These are phyloP conservation scores for Stylosanthes scabra DNA, from an alignment of 331 rosid genomes.

Conservation along the genomic window DNA sequence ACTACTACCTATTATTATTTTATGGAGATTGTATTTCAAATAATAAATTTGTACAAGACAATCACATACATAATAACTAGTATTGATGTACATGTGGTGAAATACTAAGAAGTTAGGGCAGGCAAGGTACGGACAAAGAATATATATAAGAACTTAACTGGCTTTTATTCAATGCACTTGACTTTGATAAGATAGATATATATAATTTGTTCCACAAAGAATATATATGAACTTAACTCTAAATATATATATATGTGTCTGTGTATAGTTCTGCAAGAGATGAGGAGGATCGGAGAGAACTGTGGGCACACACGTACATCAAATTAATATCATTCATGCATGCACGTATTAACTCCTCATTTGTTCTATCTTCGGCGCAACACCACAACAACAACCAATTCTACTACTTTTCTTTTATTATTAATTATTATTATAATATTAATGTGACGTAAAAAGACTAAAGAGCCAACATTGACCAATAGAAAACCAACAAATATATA, in stretches of 20 bases:
- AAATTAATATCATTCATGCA: neutral
- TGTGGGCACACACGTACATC: conserved; percentile 20
- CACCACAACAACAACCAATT: conserved; percentile 8
- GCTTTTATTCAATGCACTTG: neutral
- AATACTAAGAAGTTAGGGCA: too few species aligned
- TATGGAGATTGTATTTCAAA: too few species aligned
- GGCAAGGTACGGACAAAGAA: too few species aligned
- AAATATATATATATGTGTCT: neutral
- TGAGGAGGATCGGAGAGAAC: neutral
- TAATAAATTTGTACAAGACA: neutral
- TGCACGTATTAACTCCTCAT: conserved; percentile 34
- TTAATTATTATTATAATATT: too few species aligned
- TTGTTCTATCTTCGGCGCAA: conserved; percentile 35
- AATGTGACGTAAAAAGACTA: too few species aligned
- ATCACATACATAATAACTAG: too few species aligned
- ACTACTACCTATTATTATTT: too few species aligned
- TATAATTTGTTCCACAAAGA: neutral
- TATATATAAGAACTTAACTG: too few species aligned
- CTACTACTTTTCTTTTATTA: too few species aligned
- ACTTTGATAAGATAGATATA: neutral
- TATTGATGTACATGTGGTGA: neutral
- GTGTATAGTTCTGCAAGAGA: neutral
- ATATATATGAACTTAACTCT: neutral
- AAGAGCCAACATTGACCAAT: too few species aligned
- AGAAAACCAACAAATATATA: too few species aligned